Conservation (phyloP, 108 stramenopile genomes). For the Pseudonitzschia multistriata region DNA sequence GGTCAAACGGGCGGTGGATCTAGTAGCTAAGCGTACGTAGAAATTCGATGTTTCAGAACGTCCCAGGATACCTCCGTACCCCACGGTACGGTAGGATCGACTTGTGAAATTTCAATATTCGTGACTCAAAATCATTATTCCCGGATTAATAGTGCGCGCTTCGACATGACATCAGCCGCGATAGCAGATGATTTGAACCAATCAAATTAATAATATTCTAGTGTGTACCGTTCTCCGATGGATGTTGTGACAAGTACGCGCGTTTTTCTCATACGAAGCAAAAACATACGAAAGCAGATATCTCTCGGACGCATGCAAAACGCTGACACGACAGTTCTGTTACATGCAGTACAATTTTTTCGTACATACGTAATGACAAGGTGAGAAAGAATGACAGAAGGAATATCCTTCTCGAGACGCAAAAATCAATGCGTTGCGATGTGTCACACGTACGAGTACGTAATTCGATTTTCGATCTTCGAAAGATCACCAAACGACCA, state of each 20-base stretch:
- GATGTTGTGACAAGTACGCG: background rate
- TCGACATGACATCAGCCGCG: background rate
- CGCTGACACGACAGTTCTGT: conserved; percentile 1
- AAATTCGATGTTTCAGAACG: too few relatives aligned
- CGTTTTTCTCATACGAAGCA: too few relatives aligned
- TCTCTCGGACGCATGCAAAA: background rate
- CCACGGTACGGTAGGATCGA: too few relatives aligned
- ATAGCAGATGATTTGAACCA: background rate
- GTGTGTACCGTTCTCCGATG: background rate
- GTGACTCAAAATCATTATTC: background rate
- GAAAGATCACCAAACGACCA: background rate
- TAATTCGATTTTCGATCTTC: conserved; percentile 9
- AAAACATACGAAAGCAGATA: background rate
- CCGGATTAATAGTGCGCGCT: background rate
- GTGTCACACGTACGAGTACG: conserved; percentile 9
- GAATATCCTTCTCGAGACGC: background rate
- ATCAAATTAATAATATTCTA: background rate
- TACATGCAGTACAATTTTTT: background rate
- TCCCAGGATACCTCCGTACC: too few relatives aligned
- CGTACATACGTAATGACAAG: background rate
- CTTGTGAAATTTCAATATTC: too few relatives aligned
- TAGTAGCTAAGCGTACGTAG: too few relatives aligned
- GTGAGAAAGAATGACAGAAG: conserved; percentile 7
- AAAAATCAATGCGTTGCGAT: background rate
- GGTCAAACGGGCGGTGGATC: too few relatives aligned